Evolutionary conservation across 257 asterid genomes (phyloP), one percentile per base, ranked within the genome.

Genomic region (Fraxinus quadrangulata): DNA sequence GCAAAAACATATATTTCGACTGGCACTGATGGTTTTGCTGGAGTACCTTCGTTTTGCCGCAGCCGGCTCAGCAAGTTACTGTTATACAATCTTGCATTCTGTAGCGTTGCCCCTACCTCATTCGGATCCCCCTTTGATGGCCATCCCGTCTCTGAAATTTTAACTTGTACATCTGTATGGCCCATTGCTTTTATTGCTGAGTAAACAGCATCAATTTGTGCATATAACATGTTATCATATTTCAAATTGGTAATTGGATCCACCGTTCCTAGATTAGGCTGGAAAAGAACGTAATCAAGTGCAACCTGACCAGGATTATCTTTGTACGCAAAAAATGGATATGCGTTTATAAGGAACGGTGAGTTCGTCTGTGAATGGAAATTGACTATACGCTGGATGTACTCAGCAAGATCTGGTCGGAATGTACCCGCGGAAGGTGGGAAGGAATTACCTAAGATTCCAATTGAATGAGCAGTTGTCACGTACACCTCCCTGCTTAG

Each of bases 91-190:
- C 86, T 82, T 4, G 99, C 99, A 47, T 96, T 96, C 73, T 88
- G 87, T 12, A 77, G 82, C 2, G 96, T 85, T 1, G 99, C 99
- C 73, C 99, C 99, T 1, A 82, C 75, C 85, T 95, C 99, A 28
- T 79, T 24, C 0, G 84, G 70, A 11, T 90, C 99, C 36, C 99
- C 99, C 70, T 86, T 91, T 1, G 98, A 90, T 0, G 98, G 99
- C 99, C 99, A 95, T 0, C 99, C 99, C 0, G 99, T 96, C 77
- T 96, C 99, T 0, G 99, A 96, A 33, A 96, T 89, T 63, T 88
- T 81, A 14, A 96, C 89, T 45, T 70, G 80, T 49, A 93, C 49
- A 56, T 92, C 86, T 0, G 84, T 74, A 31, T 82, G 86, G 2
- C 98, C 99, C 78, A 90, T 12, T 9, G 88, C 89, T 51, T 67